phyloP scores from a whole-genome alignment of 805 yeast species.

The Yarrowia sp. region DNA sequence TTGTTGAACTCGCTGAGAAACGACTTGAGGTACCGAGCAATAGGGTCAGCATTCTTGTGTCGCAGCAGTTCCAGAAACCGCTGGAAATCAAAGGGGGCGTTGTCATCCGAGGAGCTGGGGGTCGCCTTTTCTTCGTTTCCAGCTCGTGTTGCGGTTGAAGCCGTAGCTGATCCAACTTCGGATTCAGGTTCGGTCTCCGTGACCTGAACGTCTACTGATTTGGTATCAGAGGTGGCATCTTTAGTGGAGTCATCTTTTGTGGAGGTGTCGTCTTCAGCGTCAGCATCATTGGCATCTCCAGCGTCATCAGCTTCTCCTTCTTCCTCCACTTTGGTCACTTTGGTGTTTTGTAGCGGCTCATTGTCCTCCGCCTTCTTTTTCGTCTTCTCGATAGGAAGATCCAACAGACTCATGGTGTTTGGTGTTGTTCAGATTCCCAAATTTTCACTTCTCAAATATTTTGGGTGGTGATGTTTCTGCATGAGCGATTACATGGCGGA shows the following conservation, averaged over 20 bases:
- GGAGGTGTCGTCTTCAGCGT: not conserved
- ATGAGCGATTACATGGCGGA: conserved; percentile 32
- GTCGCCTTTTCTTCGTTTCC: conserved; percentile 21
- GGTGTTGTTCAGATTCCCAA: conserved; percentile 2
- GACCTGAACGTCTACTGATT: conserved; percentile 8
- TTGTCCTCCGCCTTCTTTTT: conserved; percentile 17
- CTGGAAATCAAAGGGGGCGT: conserved; percentile 67
- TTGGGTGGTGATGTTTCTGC: conserved; percentile 30
- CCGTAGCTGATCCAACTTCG: not conserved
- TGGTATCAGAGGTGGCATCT: not conserved
- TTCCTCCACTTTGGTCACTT: not conserved
- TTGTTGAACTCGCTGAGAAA: conserved; percentile 79
- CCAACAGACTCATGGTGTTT: conserved; percentile 34
- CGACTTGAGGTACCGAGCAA: conserved; percentile 83
- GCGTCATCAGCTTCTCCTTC: too few relatives aligned
- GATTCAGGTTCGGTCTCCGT: conserved; percentile 4
- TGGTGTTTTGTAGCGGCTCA: not conserved
- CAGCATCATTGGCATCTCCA: too few relatives aligned
- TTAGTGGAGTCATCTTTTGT: not conserved
- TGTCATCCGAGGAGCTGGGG: conserved; percentile 8
- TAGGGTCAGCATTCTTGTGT: conserved; percentile 81
- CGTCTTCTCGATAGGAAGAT: conserved; percentile 37
- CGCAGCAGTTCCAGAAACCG: conserved; percentile 74
- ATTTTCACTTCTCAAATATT: conserved; percentile 6
- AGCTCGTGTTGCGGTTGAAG: not conserved